These are phyloP conservation scores for Dactylella cylindrospora DNA, from an alignment of 2,329 filamentous ascomycete species.

Conservation along the genomic window DNA sequence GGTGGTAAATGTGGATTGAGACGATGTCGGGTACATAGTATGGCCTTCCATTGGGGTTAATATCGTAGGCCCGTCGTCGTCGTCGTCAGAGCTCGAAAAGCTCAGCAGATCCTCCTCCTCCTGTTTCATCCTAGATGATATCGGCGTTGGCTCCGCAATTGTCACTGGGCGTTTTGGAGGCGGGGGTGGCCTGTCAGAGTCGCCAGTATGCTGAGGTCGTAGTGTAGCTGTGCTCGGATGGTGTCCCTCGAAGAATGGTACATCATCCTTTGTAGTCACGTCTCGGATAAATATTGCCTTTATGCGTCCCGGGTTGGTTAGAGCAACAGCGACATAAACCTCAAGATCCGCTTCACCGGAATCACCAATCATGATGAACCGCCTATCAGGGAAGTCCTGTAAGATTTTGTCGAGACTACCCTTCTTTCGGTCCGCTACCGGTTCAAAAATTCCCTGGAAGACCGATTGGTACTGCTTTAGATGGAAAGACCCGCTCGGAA, in stretches of 20 bases:
- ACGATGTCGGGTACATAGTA: constrained; percentile 34
- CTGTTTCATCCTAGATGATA: constrained; percentile 3
- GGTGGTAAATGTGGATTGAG: constrained; percentile 19
- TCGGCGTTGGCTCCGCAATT: constrained; percentile 34
- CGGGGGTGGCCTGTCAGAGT: constrained; percentile 9
- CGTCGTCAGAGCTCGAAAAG: constrained; percentile 40
- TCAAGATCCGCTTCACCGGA: constrained; percentile 96
- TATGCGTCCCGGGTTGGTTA: constrained; percentile 79
- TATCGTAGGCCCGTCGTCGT: constrained; percentile 32
- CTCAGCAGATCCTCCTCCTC: constrained; percentile 30
- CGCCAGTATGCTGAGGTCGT: constrained; percentile 13
- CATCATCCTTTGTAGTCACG: constrained; percentile 73
- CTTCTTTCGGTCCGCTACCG: constrained; percentile 91
- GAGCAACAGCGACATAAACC: constrained; percentile 90
- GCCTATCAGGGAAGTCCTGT: constrained; percentile 82
- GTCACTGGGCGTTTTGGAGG: constrained; percentile 44
- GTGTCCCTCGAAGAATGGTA: constrained; percentile 73
- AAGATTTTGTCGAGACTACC: constrained; percentile 81
- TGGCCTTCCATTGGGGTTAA: constrained; percentile 39
- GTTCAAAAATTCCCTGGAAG: constrained; percentile 97
- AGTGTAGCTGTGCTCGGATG: constrained; percentile 16
- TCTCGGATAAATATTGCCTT: constrained; percentile 91
- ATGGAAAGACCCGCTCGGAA: constrained; percentile 88
- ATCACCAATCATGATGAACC: constrained; percentile 89
- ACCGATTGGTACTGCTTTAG: constrained; percentile 95